phyloP scores from a whole-genome alignment of 768 basidiomycete genomes.

The Leucosporidium yakuticum region DNA sequence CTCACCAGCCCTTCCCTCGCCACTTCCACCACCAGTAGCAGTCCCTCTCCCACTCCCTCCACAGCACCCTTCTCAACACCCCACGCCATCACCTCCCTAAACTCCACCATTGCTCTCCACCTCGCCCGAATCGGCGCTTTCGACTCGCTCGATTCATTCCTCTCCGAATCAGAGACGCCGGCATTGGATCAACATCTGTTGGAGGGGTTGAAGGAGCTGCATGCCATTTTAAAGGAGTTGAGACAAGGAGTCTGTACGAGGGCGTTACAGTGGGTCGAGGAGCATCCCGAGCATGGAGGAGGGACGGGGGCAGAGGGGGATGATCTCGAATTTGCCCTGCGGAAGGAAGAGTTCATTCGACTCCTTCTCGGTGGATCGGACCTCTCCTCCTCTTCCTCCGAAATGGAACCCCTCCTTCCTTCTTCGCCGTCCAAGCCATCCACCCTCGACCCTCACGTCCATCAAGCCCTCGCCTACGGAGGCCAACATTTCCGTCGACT shows the following conservation, averaged over 20 bases:
- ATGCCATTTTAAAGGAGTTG: slow-evolving; percentile 31
- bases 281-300: slow-evolving; percentile 48
- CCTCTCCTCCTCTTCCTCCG: background rate
- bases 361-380: slow-evolving; percentile 49
- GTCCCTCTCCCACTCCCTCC: slow-evolving; percentile 60
- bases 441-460: background rate
- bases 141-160: slow-evolving; percentile 65
- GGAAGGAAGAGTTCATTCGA: slow-evolving; percentile 82
- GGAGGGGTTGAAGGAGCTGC: slow-evolving; percentile 45
- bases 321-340: slow-evolving; percentile 75
- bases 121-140: slow-evolving; percentile 55
- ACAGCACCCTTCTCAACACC: slow-evolving; percentile 40
- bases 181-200: slow-evolving; percentile 58
- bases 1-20: slow-evolving; percentile 22
- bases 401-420: slow-evolving; percentile 15
- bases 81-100: slow-evolving; percentile 19
- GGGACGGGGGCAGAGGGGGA: background rate
- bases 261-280: slow-evolving; percentile 78
- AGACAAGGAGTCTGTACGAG: slow-evolving; percentile 46
- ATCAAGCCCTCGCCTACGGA: slow-evolving; percentile 65
- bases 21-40: slow-evolving; percentile 47
- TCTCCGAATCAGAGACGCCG: slow-evolving; percentile 61
- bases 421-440: background rate
- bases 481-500: slow-evolving; percentile 60
- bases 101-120: slow-evolving; percentile 52